Percentiles rank a stretch among this genome's conserved stretches.
Conservation (phyloP, 768 basidiomycete genomes). For the Favolaschia claudopus region DNA sequence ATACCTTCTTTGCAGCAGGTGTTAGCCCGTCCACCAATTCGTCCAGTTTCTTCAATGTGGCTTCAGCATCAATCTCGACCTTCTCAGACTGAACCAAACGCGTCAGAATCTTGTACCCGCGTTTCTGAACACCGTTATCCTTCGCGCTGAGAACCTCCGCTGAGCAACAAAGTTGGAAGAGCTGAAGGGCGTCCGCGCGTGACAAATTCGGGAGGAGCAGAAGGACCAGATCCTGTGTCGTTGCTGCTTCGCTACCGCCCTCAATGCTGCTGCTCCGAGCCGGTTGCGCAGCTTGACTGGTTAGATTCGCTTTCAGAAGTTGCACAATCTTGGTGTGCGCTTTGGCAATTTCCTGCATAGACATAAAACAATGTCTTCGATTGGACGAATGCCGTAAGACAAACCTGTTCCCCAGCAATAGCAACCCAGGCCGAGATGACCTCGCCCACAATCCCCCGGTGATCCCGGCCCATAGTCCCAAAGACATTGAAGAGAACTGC, state of each 20-base stretch:
- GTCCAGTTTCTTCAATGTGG: constrained; percentile 70
- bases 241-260: constrained; percentile 58
- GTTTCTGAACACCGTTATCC: constrained; percentile 94
- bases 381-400: constrained; percentile 16
- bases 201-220: constrained; percentile 83
- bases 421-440: constrained; percentile 88
- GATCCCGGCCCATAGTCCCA: constrained; percentile 79
- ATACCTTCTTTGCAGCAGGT: constrained; percentile 88
- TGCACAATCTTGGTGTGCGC: constrained; percentile 82
- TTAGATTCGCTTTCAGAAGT: constrained; percentile 72
- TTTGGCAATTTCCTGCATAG: constrained; percentile 70
- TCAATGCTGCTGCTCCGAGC: constrained; percentile 45
- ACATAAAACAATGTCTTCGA: background rate
- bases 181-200: constrained; percentile 58
- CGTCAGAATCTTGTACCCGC: constrained; percentile 88
- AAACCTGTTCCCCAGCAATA: constrained; percentile 76
- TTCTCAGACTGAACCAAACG: constrained; percentile 74
- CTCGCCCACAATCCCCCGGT: constrained; percentile 80
- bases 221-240: constrained; percentile 85
- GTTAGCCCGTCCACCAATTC: constrained; percentile 69
- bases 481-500: constrained; percentile 98
- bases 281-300: constrained; percentile 38
- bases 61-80: constrained; percentile 60
- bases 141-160: constrained; percentile 72
- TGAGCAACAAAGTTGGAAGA: constrained; percentile 77